phyloP scores from a whole-genome alignment of 345 rosid genomes.

The Aethionema arabicum region DNA sequence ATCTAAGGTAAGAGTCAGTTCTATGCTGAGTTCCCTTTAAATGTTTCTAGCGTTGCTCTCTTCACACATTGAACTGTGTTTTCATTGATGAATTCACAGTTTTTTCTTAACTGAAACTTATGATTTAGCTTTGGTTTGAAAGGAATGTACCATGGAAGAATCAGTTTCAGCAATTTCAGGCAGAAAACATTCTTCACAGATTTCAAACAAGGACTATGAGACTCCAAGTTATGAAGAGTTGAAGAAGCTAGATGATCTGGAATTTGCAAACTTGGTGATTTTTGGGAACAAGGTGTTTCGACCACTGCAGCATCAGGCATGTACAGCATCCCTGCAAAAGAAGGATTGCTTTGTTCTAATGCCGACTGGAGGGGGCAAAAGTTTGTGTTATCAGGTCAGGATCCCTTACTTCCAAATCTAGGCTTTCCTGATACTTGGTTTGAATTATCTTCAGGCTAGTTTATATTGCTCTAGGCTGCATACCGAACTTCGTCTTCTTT shows the following conservation, averaged over 20 bases:
- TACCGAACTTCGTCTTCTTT: background rate
- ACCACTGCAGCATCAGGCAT: constrained; percentile 80
- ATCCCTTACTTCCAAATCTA: constrained; percentile 22
- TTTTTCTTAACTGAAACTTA: constrained; percentile 11
- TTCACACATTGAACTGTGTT: constrained; percentile 10
- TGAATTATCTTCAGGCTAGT: constrained; percentile 1
- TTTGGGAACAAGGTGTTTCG: constrained; percentile 68
- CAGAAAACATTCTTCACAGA: constrained; percentile 32
- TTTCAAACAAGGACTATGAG: constrained; percentile 31
- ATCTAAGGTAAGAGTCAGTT: constrained; percentile 45
- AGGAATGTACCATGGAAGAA: constrained; percentile 53
- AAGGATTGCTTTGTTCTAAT: constrained; percentile 81
- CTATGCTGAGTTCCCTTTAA: background rate
- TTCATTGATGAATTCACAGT: background rate
- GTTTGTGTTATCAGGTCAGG: constrained; percentile 83
- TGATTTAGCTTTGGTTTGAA: constrained; percentile 35
- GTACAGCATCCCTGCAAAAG: constrained; percentile 65
- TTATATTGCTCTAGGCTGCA: constrained; percentile 12
- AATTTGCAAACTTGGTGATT: constrained; percentile 82
- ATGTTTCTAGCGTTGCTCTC: constrained; percentile 4
- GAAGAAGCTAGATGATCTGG: constrained; percentile 74
- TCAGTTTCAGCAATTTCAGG: constrained; percentile 44
- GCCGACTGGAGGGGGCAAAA: constrained; percentile 96
- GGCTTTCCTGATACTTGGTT: background rate
- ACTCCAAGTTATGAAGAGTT: constrained; percentile 67